phyloP scores from a whole-genome alignment of 495 filamentous ascomycete genomes.

The Talaromyces adpressus region DNA sequence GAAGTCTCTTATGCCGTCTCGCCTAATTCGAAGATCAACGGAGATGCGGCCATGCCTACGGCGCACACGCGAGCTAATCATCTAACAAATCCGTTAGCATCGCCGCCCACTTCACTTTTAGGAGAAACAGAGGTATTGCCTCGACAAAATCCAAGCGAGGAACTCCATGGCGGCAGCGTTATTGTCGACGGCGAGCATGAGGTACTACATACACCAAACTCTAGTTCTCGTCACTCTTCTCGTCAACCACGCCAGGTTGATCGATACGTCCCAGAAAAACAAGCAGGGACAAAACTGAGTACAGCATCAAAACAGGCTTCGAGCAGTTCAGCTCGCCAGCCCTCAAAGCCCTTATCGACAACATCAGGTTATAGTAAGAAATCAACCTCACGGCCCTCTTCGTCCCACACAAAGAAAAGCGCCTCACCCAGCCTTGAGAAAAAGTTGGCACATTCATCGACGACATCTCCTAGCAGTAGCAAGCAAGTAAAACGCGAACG shows the following conservation, averaged over 20 bases:
- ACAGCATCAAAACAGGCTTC: slow-evolving; percentile 21
- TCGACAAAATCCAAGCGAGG: slow-evolving; percentile 12
- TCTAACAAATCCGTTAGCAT: slow-evolving; percentile 33
- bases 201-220: slow-evolving; percentile 36
- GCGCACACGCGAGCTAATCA: slow-evolving; percentile 16
- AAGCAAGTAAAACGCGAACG: slow-evolving; percentile 24
- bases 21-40: slow-evolving; percentile 28
- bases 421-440: slow-evolving; percentile 29
- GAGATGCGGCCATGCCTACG: slow-evolving; percentile 8
- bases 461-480: slow-evolving; percentile 15
- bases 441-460: slow-evolving; percentile 20
- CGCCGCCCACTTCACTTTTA: slow-evolving; percentile 44
- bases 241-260: slow-evolving; percentile 42
- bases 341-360: slow-evolving; percentile 23
- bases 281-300: slow-evolving; percentile 17
- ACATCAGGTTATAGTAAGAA: slow-evolving; percentile 27
- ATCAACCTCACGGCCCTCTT: slow-evolving; percentile 33
- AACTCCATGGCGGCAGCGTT: slow-evolving; percentile 8
- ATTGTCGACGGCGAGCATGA: slow-evolving; percentile 32
- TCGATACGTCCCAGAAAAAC: slow-evolving; percentile 34
- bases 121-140: slow-evolving; percentile 40
- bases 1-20: slow-evolving; percentile 34
- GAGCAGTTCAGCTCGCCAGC: slow-evolving; percentile 11
- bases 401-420: slow-evolving; percentile 40
- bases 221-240: slow-evolving; percentile 43